A percentile compares a stretch with the other conserved stretches of the same genome.
These are phyloP conservation scores for Candida neerlandica DNA, from an alignment of 1,139 yeast species.

Conservation along the genomic window DNA sequence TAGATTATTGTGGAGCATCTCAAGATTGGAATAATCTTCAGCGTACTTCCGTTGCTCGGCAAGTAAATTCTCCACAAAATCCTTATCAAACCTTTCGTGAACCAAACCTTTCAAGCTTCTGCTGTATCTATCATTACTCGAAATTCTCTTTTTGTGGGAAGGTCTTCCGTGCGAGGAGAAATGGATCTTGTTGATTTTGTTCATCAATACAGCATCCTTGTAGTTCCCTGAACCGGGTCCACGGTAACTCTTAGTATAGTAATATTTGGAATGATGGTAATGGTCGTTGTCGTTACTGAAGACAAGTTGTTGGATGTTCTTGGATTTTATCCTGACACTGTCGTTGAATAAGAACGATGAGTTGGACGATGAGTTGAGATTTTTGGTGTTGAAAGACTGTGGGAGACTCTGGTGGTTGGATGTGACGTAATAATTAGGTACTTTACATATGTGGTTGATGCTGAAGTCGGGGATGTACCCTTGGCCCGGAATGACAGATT, in stretches of 20 bases:
- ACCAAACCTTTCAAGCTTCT: slow-evolving; percentile 41
- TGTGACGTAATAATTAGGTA: slow-evolving; percentile 46
- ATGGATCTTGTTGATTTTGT: slow-evolving; percentile 40
- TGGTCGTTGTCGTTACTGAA: slow-evolving; percentile 40
- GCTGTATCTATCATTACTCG: slow-evolving; percentile 24
- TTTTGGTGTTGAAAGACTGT: slow-evolving; percentile 20
- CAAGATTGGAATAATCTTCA: slow-evolving; percentile 44
- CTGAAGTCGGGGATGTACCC: slow-evolving; percentile 49
- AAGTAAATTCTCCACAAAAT: slow-evolving; percentile 33
- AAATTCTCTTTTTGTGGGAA: slow-evolving; percentile 20
- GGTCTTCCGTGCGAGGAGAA: slow-evolving; percentile 19
- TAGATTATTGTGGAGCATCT: slow-evolving; percentile 47
- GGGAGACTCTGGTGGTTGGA: slow-evolving; percentile 26
- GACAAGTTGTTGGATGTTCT: slow-evolving; percentile 39
- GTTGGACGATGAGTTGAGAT: slow-evolving; percentile 22
- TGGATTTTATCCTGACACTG: slow-evolving; percentile 28
- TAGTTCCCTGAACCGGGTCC: slow-evolving; percentile 54
- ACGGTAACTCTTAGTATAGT: slow-evolving; percentile 42
- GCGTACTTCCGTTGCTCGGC: slow-evolving; percentile 33
- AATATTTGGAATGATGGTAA: slow-evolving; percentile 39
- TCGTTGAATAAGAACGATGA: slow-evolving; percentile 26
- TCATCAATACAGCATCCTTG: slow-evolving; percentile 48
- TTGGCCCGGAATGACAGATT: slow-evolving; percentile 48
- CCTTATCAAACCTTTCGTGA: slow-evolving; percentile 37
- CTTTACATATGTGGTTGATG: slow-evolving; percentile 44